phyloP scores from a whole-genome alignment of 1,139 yeast species.

The Dujonia santamariae region DNA sequence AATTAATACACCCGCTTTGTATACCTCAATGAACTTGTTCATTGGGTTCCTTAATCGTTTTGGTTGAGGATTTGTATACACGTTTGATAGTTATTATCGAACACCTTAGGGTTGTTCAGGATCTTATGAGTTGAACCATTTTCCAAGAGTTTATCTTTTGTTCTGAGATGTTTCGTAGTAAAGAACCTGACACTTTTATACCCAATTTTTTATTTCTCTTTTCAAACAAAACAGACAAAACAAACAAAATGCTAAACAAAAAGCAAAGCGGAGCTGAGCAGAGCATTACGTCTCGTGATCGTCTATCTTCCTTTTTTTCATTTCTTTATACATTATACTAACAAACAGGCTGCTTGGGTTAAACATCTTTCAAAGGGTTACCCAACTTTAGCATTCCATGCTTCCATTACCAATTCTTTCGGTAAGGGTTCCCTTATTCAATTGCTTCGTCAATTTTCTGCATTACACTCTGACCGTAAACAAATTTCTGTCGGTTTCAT shows the following conservation, averaged over 20 bases:
- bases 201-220: neutral
- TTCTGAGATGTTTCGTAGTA: slow-evolving; percentile 61
- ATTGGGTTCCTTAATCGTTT: slow-evolving; percentile 31
- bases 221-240: neutral
- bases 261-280: no score
- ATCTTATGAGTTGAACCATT: slow-evolving; percentile 67
- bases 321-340: slow-evolving; percentile 34
- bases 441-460: slow-evolving; percentile 86
- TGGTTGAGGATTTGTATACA: slow-evolving; percentile 47
- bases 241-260: neutral
- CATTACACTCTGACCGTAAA: slow-evolving; percentile 87
- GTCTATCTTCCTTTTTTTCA: slow-evolving; percentile 9
- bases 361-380: slow-evolving; percentile 86
- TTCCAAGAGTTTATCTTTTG: slow-evolving; percentile 17
- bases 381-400: slow-evolving; percentile 97
- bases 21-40: slow-evolving; percentile 19
- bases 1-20: slow-evolving; percentile 60
- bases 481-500: slow-evolving; percentile 96
- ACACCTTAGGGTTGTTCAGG: slow-evolving; percentile 34
- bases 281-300: no score
- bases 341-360: slow-evolving; percentile 95
- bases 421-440: slow-evolving; percentile 97
- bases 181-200: slow-evolving; percentile 56
- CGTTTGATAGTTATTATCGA: slow-evolving; percentile 44
- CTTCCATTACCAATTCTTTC: slow-evolving; percentile 93